Conservation (phyloP, 345 rosid species). For the Lepidium aucheri region DNA sequence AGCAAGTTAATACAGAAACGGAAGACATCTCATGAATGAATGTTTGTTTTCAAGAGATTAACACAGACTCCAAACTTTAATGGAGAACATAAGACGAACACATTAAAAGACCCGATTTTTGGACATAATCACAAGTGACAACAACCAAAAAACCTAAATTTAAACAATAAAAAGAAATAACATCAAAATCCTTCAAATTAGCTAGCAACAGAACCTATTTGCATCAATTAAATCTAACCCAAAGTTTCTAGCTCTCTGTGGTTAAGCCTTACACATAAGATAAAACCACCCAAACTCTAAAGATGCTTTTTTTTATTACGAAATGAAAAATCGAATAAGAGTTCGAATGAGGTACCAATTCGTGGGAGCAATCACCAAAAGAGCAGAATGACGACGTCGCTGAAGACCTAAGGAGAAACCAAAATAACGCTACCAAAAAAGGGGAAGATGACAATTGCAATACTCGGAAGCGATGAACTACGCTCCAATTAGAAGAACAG, state of each 20-base stretch:
- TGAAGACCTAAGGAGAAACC: not conserved
- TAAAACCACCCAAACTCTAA: not conserved
- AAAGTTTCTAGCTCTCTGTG: not conserved
- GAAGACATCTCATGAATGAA: not conserved
- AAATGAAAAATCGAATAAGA: not conserved
- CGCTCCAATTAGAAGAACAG: not conserved
- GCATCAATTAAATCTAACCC: slow-evolving; percentile 5
- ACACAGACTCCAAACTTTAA: not conserved
- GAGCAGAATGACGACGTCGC: not conserved
- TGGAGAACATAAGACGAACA: not conserved
- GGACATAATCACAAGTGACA: not conserved
- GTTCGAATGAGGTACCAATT: not conserved
- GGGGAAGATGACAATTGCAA: not conserved
- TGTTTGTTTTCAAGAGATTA: not conserved
- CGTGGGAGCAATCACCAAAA: slow-evolving; percentile 5
- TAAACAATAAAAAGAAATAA: not conserved
- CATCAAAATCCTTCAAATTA: not conserved
- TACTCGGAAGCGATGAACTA: not conserved
- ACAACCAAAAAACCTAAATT: not conserved
- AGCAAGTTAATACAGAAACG: not conserved
- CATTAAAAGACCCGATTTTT: not conserved
- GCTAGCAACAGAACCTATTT: not conserved
- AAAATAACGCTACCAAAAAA: not conserved
- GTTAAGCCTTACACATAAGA: not conserved
- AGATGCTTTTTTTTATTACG: not conserved